A percentile compares a stretch with the other conserved stretches of the same genome.
Conservation (phyloP, 2,329 filamentous ascomycete genomes). For the Colletotrichum kahawae region DNA sequence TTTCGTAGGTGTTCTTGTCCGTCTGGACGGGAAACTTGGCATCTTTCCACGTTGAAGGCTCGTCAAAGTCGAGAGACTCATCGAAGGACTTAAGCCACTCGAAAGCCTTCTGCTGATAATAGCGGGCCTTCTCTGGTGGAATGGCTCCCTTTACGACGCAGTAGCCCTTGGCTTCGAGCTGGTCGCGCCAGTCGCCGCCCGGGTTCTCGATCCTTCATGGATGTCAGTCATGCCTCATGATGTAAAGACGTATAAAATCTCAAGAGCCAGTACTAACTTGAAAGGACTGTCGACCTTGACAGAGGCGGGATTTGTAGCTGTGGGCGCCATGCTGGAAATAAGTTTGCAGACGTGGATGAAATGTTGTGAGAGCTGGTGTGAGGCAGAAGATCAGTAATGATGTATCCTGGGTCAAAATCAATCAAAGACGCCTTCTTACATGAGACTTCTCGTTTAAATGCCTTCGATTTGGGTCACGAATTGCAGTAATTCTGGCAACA, state of each 20-base stretch:
- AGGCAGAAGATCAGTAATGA: background rate
- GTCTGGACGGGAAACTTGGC: background rate
- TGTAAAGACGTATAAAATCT: accelerated
- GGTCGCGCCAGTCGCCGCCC: background rate
- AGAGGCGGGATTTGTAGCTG: background rate
- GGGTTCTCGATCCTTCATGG: background rate
- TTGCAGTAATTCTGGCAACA: background rate
- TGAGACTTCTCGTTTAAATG: background rate
- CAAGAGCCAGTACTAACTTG: background rate
- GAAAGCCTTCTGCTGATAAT: background rate
- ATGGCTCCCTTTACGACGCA: background rate
- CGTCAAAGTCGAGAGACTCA: background rate
- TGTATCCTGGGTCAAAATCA: background rate
- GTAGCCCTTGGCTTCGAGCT: background rate
- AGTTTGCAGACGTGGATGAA: background rate
- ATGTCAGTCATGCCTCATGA: background rate
- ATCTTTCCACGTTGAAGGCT: background rate
- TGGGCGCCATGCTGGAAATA: background rate
- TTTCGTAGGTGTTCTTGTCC: background rate
- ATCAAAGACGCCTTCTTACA: background rate
- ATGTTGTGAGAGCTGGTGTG: background rate
- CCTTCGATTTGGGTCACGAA: accelerated
- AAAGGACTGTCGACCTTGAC: background rate
- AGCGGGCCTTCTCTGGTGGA: background rate
- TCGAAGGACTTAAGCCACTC: background rate